A percentile compares a stretch with the other conserved stretches of the same genome.
Conservation (phyloP, 805 yeast genomes). For the Cyberlindnera bimundalis region DNA sequence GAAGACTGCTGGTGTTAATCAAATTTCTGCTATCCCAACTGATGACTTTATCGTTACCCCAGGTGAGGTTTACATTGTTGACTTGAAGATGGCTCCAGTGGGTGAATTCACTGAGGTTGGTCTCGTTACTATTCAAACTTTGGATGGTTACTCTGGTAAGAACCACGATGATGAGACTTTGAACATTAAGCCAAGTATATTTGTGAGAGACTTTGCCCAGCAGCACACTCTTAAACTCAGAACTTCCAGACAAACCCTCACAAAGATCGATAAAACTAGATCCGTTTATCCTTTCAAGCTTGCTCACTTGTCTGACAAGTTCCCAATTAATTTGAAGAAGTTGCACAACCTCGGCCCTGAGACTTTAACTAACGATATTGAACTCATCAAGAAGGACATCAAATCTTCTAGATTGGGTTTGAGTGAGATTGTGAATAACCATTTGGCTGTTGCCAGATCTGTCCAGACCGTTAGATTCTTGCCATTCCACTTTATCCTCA, state of each 20-base stretch:
- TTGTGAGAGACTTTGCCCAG: constrained; percentile 83
- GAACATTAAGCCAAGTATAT: constrained; percentile 65
- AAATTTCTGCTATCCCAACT: constrained; percentile 63
- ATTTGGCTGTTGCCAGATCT: constrained; percentile 70
- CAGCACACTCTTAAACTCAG: constrained; percentile 71
- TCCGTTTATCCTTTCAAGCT: constrained; percentile 93
- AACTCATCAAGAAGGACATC: constrained; percentile 49
- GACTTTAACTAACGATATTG: constrained; percentile 34
- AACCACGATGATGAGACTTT: constrained; percentile 50
- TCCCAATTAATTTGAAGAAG: constrained; percentile 50
- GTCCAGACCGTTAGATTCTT: constrained; percentile 69
- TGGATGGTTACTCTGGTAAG: constrained; percentile 63
- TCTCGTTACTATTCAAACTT: constrained; percentile 60
- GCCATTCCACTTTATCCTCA: constrained; percentile 64
- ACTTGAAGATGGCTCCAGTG: constrained; percentile 74
- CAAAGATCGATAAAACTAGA: constrained; percentile 63
- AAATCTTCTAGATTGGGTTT: constrained; percentile 69
- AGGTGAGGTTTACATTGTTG: constrained; percentile 87
- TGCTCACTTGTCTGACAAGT: constrained; percentile 58
- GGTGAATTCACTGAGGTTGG: constrained; percentile 55
- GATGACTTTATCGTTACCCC: constrained; percentile 69
- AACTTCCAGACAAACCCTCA: constrained; percentile 66
- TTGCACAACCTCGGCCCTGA: constrained; percentile 29
- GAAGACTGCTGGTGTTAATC: constrained; percentile 33
- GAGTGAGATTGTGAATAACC: constrained; percentile 75